Percentiles rank a stretch among this genome's conserved stretches.
Conservation (phyloP, 1,284 basidiomycete species). For the Pseudozyma pruni region DNA sequence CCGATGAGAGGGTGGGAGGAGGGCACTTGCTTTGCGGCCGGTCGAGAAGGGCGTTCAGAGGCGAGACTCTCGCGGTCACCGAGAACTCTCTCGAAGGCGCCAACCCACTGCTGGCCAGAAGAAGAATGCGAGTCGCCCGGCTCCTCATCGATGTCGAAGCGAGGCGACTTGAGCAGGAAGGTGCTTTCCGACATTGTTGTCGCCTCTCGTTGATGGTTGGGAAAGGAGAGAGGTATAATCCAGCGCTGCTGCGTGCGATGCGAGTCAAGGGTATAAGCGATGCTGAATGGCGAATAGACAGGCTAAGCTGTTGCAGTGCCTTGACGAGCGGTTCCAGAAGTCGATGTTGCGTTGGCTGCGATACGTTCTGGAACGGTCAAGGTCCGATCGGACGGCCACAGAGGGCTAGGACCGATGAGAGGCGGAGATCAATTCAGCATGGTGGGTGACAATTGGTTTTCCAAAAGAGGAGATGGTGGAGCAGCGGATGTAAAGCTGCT, state of each 20-base stretch:
- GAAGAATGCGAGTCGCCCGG: constrained; percentile 39
- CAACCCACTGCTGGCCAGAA: constrained; percentile 49
- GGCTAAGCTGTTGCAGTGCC: neutral
- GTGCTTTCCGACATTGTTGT: constrained; percentile 33
- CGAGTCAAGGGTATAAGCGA: neutral
- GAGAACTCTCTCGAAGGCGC: constrained; percentile 62
- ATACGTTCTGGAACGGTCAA: constrained; percentile 9
- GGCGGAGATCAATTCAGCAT: constrained; percentile 38
- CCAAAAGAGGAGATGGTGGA: constrained; percentile 22
- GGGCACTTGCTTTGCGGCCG: constrained; percentile 20
- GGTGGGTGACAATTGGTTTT: constrained; percentile 4
- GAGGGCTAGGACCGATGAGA: constrained; percentile 37
- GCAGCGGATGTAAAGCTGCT: constrained; percentile 16
- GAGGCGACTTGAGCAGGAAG: constrained; percentile 28
- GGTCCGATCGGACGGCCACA: constrained; percentile 44
- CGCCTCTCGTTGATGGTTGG: neutral
- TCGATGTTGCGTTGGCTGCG: neutral
- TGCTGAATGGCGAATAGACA: neutral
- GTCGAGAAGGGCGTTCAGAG: constrained; percentile 25
- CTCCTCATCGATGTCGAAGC: constrained; percentile 52
- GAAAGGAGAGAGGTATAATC: neutral
- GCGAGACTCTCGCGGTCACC: constrained; percentile 56
- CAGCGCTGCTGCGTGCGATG: neutral
- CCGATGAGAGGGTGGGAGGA: constrained; percentile 40
- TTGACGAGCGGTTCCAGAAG: neutral